Evolutionary conservation across 371 early-diverging fungal species (phyloP).

Genomic region (Cokeromyces recurvatus): DNA sequence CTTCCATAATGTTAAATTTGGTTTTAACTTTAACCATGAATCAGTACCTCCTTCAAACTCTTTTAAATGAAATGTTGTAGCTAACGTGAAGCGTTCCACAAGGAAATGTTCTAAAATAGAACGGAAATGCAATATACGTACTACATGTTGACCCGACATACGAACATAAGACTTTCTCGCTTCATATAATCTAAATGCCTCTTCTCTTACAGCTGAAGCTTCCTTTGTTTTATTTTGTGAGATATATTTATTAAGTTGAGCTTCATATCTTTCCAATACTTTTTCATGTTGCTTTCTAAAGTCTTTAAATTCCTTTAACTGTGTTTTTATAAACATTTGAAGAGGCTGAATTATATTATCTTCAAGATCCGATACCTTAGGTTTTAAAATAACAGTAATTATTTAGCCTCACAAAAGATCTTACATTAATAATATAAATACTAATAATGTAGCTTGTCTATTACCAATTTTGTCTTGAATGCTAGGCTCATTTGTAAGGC

Average conservation of each 20-base stretch:
- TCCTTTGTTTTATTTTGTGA: slow-evolving; percentile 63
- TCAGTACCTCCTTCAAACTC: slow-evolving; percentile 33
- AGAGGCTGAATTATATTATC: slow-evolving; percentile 60
- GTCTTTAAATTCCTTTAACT: slow-evolving; percentile 62
- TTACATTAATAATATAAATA: no score
- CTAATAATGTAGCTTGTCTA: neutral
- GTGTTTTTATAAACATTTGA: slow-evolving; percentile 55
- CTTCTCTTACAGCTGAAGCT: slow-evolving; percentile 60
- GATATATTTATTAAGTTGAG: slow-evolving; percentile 53
- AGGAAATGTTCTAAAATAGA: slow-evolving; percentile 36
- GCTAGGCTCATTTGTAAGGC: slow-evolving; percentile 51
- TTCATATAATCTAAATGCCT: slow-evolving; percentile 65
- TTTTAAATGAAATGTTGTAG: slow-evolving; percentile 31
- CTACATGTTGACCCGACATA: slow-evolving; percentile 43
- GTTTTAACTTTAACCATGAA: slow-evolving; percentile 34
- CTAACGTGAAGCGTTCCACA: slow-evolving; percentile 36
- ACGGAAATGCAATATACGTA: slow-evolving; percentile 40
- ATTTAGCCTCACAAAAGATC: slow-evolving; percentile 27
- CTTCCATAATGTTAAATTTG: slow-evolving; percentile 31
- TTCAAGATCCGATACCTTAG: slow-evolving; percentile 53
- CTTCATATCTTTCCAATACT: slow-evolving; percentile 60
- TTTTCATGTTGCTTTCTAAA: slow-evolving; percentile 56
- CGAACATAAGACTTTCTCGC: slow-evolving; percentile 59
- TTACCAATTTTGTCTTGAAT: slow-evolving; percentile 54
- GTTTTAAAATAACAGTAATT: slow-evolving; percentile 17